These are phyloP conservation scores for Rutstroemia sp. DNA, from an alignment of 2,329 filamentous ascomycete species.

Conservation along the genomic window DNA sequence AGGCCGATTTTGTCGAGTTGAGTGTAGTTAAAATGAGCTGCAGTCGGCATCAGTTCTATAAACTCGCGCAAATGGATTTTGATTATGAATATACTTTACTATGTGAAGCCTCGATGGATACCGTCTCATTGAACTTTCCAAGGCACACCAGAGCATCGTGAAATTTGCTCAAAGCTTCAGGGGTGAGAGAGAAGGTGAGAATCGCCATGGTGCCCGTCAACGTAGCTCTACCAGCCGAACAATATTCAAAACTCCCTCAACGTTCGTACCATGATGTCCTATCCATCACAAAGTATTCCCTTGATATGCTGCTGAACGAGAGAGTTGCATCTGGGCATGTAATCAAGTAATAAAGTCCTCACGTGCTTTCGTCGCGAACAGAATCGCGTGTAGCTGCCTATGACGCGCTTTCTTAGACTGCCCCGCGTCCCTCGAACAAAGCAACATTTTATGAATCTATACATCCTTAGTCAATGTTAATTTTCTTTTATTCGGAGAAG, in stretches of 20 bases:
- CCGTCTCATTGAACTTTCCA: slow-evolving; percentile 72
- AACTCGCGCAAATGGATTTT: not conserved
- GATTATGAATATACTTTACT: slow-evolving; percentile 19
- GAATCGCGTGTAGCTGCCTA: not conserved
- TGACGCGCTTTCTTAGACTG: not conserved
- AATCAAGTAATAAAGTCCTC: not conserved
- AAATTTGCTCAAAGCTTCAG: slow-evolving; percentile 62
- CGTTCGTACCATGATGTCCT: not conserved
- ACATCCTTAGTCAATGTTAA: not conserved
- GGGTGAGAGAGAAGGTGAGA: slow-evolving; percentile 66
- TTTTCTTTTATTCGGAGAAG: not conserved
- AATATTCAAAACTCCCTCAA: not conserved
- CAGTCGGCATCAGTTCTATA: slow-evolving; percentile 8
- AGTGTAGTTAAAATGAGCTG: slow-evolving; percentile 68
- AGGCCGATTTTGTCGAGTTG: slow-evolving; percentile 75
- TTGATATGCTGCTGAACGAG: not conserved
- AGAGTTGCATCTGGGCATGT: not conserved
- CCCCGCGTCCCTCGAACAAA: not conserved
- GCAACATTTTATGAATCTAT: not conserved
- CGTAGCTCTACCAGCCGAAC: not conserved
- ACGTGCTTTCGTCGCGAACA: not conserved
- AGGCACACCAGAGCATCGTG: slow-evolving; percentile 70
- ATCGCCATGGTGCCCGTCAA: slow-evolving; percentile 41
- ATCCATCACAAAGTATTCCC: no score
- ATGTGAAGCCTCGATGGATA: slow-evolving; percentile 53